Evolutionary conservation across 768 basidiomycete genomes (phyloP).

Genomic region (Naganishia kalamii): DNA sequence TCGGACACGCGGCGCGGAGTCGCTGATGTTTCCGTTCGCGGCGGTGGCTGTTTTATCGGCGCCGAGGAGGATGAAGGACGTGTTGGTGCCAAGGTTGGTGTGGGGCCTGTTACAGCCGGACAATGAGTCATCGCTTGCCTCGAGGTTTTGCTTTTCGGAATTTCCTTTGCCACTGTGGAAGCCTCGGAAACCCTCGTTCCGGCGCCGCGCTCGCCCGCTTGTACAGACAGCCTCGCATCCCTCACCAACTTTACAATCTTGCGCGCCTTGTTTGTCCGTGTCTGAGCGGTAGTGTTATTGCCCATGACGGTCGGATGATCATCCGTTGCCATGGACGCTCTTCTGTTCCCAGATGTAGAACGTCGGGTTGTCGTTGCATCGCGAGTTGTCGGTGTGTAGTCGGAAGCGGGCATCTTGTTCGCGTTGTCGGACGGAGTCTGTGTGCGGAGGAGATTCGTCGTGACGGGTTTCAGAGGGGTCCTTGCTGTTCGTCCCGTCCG

Average conservation of each 20-base stretch:
- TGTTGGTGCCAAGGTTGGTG: background rate
- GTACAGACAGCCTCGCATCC: background rate
- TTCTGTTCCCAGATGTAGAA: no score
- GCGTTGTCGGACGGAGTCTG: no score
- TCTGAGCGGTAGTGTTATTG: background rate
- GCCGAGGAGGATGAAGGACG: background rate
- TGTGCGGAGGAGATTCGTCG: no score
- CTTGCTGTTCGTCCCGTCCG: no score
- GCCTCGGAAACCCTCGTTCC: background rate
- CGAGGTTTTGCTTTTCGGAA: background rate
- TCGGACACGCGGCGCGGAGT: constrained; percentile 2
- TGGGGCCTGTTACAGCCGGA: background rate
- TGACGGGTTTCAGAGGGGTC: no score
- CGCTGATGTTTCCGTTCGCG: background rate
- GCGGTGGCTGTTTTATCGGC: background rate
- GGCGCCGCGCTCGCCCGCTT: background rate
- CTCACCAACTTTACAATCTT: constrained; percentile 10
- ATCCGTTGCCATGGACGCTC: no score
- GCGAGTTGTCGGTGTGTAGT: no score
- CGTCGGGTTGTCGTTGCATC: no score
- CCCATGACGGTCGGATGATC: background rate
- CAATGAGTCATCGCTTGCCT: no score
- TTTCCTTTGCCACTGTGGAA: background rate
- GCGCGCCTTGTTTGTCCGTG: background rate
- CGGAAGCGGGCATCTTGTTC: no score